A percentile compares a stretch with the other conserved stretches of the same genome.
Conservation (phyloP, 2,329 filamentous ascomycete genomes). For the Penicillium hordei region DNA sequence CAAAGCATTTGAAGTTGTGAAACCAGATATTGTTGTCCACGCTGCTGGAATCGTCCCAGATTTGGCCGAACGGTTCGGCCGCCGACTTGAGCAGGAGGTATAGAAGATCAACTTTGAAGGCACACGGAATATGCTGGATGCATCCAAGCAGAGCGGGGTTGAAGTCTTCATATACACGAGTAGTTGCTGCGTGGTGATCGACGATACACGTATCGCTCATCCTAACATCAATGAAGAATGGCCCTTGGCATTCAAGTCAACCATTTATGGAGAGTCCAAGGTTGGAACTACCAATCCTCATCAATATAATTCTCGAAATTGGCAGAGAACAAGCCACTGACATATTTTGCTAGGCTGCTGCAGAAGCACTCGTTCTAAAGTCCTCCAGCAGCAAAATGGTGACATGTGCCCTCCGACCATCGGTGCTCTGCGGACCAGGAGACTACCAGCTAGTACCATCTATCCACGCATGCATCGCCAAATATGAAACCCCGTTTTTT, state of each 20-base stretch:
- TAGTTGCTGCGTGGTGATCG: conserved; percentile 55
- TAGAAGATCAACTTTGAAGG: conserved; percentile 56
- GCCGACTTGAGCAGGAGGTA: conserved; percentile 41
- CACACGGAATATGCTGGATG: conserved; percentile 54
- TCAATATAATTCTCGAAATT: not conserved
- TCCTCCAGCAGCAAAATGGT: conserved; percentile 36
- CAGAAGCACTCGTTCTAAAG: conserved; percentile 43
- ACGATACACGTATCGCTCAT: conserved; percentile 46
- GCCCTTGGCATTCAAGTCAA: conserved; percentile 39
- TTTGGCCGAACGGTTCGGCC: conserved; percentile 38
- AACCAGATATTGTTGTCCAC: conserved; percentile 55
- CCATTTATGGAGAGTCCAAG: conserved; percentile 49
- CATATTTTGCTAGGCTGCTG: conserved; percentile 34
- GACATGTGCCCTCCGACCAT: conserved; percentile 46
- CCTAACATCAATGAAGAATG: conserved; percentile 43
- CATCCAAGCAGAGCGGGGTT: conserved; percentile 46
- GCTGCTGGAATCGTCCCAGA: conserved; percentile 51
- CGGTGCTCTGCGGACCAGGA: conserved; percentile 46
- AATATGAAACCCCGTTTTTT: conserved; percentile 43
- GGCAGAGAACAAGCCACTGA: not conserved
- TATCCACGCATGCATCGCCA: conserved; percentile 47
- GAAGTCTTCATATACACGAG: conserved; percentile 58
- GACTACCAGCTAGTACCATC: conserved; percentile 45
- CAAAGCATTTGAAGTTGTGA: conserved; percentile 39
- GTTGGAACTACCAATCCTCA: conserved; percentile 19